These are phyloP conservation scores for Aspergillus fructus DNA, from an alignment of 2,329 filamentous ascomycete species.

Conservation along the genomic window DNA sequence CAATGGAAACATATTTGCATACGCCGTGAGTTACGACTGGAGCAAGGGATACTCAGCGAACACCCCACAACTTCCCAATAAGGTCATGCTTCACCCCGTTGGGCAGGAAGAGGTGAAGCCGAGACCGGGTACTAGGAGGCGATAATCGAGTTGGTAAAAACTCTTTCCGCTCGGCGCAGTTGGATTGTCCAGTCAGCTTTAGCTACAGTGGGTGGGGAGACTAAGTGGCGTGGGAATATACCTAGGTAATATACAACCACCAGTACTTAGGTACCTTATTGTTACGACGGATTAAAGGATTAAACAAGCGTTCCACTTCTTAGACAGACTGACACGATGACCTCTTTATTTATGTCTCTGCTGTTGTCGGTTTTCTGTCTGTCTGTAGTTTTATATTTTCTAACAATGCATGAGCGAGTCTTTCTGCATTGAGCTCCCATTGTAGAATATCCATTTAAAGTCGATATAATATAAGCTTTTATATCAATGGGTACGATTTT, in stretches of 20 bases:
- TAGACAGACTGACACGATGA: not conserved
- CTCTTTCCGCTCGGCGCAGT: not conserved
- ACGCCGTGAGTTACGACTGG: slow-evolving; percentile 96
- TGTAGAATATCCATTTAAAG: not conserved
- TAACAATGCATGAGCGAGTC: slow-evolving; percentile 24
- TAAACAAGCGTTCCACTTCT: not conserved
- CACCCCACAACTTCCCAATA: slow-evolving; percentile 66
- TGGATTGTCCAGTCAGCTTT: not conserved
- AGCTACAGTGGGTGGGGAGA: not conserved
- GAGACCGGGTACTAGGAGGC: slow-evolving; percentile 46
- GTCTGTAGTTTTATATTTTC: slow-evolving; percentile 13
- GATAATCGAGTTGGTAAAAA: slow-evolving; percentile 24
- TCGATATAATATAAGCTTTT: not conserved
- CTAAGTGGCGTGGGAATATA: not conserved
- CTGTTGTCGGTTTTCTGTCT: slow-evolving; percentile 3
- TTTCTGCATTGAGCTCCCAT: not conserved
- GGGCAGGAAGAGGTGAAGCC: slow-evolving; percentile 64
- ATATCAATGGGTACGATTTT: not conserved
- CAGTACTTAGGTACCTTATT: slow-evolving; percentile 1
- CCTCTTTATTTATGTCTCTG: not conserved
- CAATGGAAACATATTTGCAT: slow-evolving; percentile 79
- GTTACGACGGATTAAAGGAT: not conserved
- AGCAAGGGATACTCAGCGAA: slow-evolving; percentile 91
- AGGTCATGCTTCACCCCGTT: slow-evolving; percentile 83
- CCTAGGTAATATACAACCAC: not conserved